Percentiles rank a stretch among this genome's conserved stretches.
Evolutionary conservation across 495 filamentous ascomycete genomes (phyloP).

Genomic region (Xylaria palmicola): DNA sequence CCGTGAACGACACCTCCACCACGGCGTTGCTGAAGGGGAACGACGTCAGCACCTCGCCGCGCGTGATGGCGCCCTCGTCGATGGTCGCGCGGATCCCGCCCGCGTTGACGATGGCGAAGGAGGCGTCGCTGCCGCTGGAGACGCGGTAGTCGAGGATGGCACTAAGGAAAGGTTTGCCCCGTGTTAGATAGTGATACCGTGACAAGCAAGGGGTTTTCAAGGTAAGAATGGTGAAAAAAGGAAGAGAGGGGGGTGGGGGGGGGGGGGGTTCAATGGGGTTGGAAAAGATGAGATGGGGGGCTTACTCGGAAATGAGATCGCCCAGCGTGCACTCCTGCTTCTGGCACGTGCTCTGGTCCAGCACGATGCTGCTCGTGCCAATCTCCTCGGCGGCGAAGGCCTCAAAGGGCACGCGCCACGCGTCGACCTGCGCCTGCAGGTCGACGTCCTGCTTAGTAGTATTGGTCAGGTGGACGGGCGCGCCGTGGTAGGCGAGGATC

Average conservation of each 20-base stretch:
- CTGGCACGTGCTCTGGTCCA: constrained; percentile 54
- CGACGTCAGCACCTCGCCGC: constrained; percentile 53
- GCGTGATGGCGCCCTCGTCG: constrained; percentile 50
- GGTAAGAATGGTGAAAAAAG: background rate
- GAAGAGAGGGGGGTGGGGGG: background rate
- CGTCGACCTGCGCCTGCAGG: constrained; percentile 51
- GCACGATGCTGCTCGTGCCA: constrained; percentile 43
- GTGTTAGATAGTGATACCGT: background rate
- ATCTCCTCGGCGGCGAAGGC: constrained; percentile 46
- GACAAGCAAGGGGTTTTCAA: background rate
- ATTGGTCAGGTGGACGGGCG: constrained; percentile 57
- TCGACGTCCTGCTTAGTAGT: constrained; percentile 48
- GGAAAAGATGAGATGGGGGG: background rate
- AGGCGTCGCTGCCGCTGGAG: constrained; percentile 31
- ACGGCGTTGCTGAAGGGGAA: constrained; percentile 60
- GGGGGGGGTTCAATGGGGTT: background rate
- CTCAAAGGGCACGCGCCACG: constrained; percentile 54
- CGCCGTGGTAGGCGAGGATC: constrained; percentile 55
- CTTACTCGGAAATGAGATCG: constrained; percentile 49
- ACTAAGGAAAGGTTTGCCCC: no score
- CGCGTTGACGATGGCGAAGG: constrained; percentile 54
- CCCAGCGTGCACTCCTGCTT: constrained; percentile 51
- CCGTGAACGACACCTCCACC: constrained; percentile 45
- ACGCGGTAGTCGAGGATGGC: constrained; percentile 55
- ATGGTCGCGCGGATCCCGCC: constrained; percentile 59